phyloP scores from a whole-genome alignment of 345 rosid species.

The Nephelium lappaceum region DNA sequence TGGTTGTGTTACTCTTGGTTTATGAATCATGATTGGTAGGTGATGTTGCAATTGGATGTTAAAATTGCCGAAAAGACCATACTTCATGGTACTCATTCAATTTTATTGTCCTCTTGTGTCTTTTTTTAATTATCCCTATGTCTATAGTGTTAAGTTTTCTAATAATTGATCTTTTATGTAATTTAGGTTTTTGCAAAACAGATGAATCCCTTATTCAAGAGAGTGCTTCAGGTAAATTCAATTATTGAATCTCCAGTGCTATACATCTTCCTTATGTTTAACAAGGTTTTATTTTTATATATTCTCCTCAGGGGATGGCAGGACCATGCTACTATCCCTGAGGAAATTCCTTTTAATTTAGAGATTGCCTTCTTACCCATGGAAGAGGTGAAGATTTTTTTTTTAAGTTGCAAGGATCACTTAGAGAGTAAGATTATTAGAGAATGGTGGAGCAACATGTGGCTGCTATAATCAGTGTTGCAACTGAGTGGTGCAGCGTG shows the following conservation, averaged over 20 bases:
- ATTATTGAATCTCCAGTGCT: not conserved
- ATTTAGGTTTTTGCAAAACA: conserved; percentile 66
- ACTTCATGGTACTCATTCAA: conserved; percentile 62
- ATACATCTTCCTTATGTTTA: not conserved
- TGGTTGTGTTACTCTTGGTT: too few relatives aligned
- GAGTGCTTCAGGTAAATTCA: conserved; percentile 64
- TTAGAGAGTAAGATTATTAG: conserved; percentile 68
- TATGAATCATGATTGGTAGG: not conserved
- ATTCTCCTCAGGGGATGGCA: conserved; percentile 72
- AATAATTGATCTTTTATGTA: not conserved
- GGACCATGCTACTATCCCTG: conserved; percentile 73
- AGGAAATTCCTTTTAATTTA: conserved; percentile 38
- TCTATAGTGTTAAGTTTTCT: not conserved
- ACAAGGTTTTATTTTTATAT: not conserved
- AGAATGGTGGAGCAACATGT: conserved; percentile 94
- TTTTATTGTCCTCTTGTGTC: not conserved
- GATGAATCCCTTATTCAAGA: conserved; percentile 70
- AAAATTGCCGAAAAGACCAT: conserved; percentile 82
- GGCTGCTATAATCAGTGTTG: conserved; percentile 79
- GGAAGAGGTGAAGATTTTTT: conserved; percentile 81
- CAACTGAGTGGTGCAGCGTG: conserved; percentile 88
- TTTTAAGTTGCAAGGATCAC: conserved; percentile 84
- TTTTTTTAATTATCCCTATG: not conserved
- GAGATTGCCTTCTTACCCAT: conserved; percentile 71
- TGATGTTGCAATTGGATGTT: conserved; percentile 59